Evolutionary conservation across 345 rosid species (phyloP).

Genomic region (Garcia nutans): DNA sequence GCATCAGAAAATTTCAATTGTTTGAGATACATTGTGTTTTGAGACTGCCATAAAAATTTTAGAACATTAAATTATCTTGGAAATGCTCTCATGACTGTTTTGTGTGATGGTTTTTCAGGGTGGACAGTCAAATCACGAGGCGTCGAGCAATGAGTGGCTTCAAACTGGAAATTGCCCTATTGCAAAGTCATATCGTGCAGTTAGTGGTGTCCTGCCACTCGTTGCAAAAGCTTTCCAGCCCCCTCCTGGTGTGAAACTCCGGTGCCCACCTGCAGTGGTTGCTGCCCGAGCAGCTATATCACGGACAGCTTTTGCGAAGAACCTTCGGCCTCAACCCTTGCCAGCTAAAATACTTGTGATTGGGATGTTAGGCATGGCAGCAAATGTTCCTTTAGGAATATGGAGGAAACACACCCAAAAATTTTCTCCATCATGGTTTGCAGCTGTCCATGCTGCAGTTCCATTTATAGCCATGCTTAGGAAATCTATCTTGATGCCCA

Average conservation of each 20-base stretch:
- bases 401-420: slow-evolving; percentile 96
- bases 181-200: slow-evolving; percentile 87
- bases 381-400: slow-evolving; percentile 82
- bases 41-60: background rate
- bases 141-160: slow-evolving; percentile 83
- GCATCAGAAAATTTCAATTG: background rate
- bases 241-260: slow-evolving; percentile 65
- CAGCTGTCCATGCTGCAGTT: slow-evolving; percentile 91
- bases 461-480: slow-evolving; percentile 92
- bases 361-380: slow-evolving; percentile 93
- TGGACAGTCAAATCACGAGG: slow-evolving; percentile 59
- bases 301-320: slow-evolving; percentile 81
- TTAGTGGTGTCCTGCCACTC: slow-evolving; percentile 71
- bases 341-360: slow-evolving; percentile 77
- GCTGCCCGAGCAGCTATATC: slow-evolving; percentile 92
- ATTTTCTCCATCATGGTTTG: slow-evolving; percentile 81
- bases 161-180: slow-evolving; percentile 88
- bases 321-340: slow-evolving; percentile 89
- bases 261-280: slow-evolving; percentile 78
- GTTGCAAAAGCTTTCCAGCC: slow-evolving; percentile 79
- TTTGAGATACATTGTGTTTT: background rate
- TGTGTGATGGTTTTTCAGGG: slow-evolving; percentile 45
- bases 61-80: background rate
- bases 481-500: slow-evolving; percentile 90
- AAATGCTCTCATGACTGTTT: slow-evolving; percentile 13